Percentiles rank a stretch among this genome's conserved stretches.
Conservation (phyloP, 352 stramenopile species). For the Phytopythium vexans region DNA sequence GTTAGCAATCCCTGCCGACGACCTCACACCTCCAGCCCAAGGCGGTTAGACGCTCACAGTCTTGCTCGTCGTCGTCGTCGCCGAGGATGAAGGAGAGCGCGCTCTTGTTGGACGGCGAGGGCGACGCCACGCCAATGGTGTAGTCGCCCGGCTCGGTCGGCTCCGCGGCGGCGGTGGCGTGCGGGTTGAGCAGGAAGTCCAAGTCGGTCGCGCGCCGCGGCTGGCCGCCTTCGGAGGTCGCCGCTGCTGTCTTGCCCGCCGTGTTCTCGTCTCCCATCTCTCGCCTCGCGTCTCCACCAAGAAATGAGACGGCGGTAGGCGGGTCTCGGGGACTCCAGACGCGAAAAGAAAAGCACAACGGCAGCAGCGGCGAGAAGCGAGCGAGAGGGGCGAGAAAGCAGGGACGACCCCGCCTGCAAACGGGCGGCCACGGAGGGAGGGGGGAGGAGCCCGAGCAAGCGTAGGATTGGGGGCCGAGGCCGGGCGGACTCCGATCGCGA, state of each 20-base stretch:
- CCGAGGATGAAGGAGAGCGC: slow-evolving; percentile 46
- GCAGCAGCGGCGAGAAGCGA: background rate
- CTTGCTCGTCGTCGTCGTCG: background rate
- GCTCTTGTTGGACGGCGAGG: slow-evolving; percentile 25
- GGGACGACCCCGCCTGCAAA: no score
- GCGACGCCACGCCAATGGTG: slow-evolving; percentile 7
- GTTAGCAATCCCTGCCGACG: background rate
- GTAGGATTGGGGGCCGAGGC: no score
- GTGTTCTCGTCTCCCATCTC: background rate
- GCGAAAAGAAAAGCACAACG: background rate
- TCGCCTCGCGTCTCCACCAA: slow-evolving; percentile 12
- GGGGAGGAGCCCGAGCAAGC: no score
- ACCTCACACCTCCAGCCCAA: background rate
- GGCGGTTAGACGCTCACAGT: background rate
- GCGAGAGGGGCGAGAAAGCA: background rate
- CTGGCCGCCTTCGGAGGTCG: slow-evolving; percentile 6
- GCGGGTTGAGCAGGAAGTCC: slow-evolving; percentile 6
- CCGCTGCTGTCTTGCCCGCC: background rate
- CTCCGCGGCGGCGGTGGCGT: slow-evolving; percentile 6
- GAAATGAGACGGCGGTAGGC: background rate
- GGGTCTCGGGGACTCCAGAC: background rate
- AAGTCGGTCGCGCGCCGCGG: slow-evolving; percentile 1
- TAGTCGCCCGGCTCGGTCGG: slow-evolving; percentile 9
- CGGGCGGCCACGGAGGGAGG: no score
- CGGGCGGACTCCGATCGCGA: no score